Evolutionary conservation across 1,284 basidiomycete species (phyloP).

Genomic region (Boletus mariae): DNA sequence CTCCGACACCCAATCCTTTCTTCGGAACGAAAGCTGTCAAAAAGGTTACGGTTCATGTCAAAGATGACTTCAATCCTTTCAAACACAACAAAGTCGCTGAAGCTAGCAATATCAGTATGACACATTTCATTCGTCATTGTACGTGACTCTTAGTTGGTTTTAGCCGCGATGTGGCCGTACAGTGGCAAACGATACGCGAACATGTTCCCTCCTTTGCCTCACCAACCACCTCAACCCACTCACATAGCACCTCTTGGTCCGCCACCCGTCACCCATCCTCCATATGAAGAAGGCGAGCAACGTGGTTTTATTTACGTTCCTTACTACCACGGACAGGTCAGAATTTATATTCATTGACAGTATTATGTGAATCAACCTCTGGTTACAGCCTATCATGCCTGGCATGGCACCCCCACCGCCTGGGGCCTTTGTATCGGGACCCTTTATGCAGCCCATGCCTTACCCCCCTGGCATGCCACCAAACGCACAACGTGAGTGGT

Average conservation of each 20-base stretch:
- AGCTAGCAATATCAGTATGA: conserved; percentile 69
- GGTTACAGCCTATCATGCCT: conserved; percentile 67
- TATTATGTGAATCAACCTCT: conserved; percentile 3
- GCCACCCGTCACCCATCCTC: conserved; percentile 62
- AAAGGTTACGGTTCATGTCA: conserved; percentile 74
- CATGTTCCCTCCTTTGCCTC: conserved; percentile 64
- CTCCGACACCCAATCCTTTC: conserved; percentile 72
- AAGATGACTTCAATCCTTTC: conserved; percentile 95
- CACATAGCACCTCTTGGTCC: conserved; percentile 66
- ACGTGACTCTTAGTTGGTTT: conserved; percentile 7
- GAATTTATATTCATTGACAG: conserved; percentile 17
- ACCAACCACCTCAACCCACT: conserved; percentile 57
- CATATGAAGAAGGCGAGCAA: conserved; percentile 70
- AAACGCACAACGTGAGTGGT: conserved; percentile 50
- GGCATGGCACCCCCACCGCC: conserved; percentile 76
- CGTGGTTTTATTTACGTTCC: conserved; percentile 63
- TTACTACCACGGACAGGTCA: conserved; percentile 70
- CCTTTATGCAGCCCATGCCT: conserved; percentile 78
- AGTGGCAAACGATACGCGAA: conserved; percentile 80
- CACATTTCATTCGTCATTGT: not conserved
- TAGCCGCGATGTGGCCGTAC: conserved; percentile 83
- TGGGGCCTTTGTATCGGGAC: conserved; percentile 69
- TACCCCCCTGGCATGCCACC: conserved; percentile 77
- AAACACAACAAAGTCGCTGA: conserved; percentile 81
- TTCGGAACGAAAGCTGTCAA: conserved; percentile 78